Evolutionary conservation across 2,329 filamentous ascomycete species (phyloP).

Genomic region (Acephala macrosclerotiorum): DNA sequence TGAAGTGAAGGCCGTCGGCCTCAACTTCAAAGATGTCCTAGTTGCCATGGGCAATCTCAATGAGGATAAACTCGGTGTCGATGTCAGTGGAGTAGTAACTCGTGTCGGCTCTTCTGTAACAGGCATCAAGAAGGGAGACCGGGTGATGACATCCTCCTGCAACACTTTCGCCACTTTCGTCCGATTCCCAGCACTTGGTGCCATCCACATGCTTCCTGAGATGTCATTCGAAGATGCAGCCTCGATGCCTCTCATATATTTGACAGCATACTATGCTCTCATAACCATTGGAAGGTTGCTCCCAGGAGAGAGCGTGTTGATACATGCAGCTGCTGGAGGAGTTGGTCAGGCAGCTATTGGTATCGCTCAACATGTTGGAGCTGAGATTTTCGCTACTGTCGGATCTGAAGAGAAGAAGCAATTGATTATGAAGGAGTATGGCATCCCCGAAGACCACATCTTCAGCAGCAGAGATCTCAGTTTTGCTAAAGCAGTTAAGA

Average conservation of each 20-base stretch:
- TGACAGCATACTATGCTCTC: slow-evolving; percentile 54
- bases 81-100: slow-evolving; percentile 26
- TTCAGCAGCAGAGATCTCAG: slow-evolving; percentile 49
- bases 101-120: slow-evolving; percentile 15
- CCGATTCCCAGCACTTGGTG: slow-evolving; percentile 35
- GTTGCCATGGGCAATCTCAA: slow-evolving; percentile 40
- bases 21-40: slow-evolving; percentile 55
- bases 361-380: slow-evolving; percentile 43
- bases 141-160: slow-evolving; percentile 34
- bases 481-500: slow-evolving; percentile 42
- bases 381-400: slow-evolving; percentile 53
- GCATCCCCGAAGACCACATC: slow-evolving; percentile 49
- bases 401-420: slow-evolving; percentile 47
- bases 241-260: slow-evolving; percentile 48
- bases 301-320: slow-evolving; percentile 39
- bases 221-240: slow-evolving; percentile 50
- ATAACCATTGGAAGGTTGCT: slow-evolving; percentile 48
- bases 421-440: slow-evolving; percentile 45
- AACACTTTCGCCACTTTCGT: neutral
- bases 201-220: slow-evolving; percentile 47
- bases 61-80: slow-evolving; percentile 17
- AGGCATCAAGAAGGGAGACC: slow-evolving; percentile 25
- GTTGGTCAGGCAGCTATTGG: slow-evolving; percentile 39
- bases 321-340: slow-evolving; percentile 33
- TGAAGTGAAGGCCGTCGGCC: slow-evolving; percentile 42